phyloP scores from a whole-genome alignment of 441 rosid genomes.

The Gossypium aridum region DNA sequence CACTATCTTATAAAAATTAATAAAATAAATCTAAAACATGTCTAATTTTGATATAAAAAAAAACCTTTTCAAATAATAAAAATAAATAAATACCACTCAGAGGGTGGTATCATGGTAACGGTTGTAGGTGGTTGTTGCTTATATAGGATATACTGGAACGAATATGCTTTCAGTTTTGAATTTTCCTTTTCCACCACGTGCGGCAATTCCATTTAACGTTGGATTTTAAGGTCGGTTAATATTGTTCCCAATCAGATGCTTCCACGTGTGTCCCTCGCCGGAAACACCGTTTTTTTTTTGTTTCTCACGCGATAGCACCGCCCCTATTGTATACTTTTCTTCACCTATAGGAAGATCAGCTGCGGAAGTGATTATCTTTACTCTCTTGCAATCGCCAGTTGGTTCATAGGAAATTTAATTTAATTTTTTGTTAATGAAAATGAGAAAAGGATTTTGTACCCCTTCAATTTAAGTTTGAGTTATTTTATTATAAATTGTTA shows the following conservation, averaged over 20 bases:
- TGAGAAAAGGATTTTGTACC: no score
- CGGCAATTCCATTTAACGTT: not conserved
- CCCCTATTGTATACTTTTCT: not conserved
- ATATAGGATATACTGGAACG: not conserved
- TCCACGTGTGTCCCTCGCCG: not conserved
- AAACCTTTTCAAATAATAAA: no score
- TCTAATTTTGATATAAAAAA: no score
- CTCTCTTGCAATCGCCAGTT: not conserved
- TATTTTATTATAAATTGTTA: no score
- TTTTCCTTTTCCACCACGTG: not conserved
- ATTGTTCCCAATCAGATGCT: not conserved
- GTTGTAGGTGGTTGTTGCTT: not conserved
- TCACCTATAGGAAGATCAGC: not conserved
- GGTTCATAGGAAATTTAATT: no score
- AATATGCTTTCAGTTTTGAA: slow-evolving; percentile 13
- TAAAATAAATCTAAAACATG: no score
- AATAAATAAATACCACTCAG: no score
- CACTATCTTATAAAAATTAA: no score
- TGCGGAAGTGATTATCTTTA: not conserved
- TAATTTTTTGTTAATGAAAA: no score
- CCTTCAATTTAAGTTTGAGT: no score
- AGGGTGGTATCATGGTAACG: not conserved
- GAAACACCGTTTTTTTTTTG: not conserved
- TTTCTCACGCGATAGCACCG: not conserved
- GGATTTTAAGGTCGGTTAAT: not conserved